phyloP scores from a whole-genome alignment of 2,329 filamentous ascomycete genomes.

The Aspergillus jensenii region DNA sequence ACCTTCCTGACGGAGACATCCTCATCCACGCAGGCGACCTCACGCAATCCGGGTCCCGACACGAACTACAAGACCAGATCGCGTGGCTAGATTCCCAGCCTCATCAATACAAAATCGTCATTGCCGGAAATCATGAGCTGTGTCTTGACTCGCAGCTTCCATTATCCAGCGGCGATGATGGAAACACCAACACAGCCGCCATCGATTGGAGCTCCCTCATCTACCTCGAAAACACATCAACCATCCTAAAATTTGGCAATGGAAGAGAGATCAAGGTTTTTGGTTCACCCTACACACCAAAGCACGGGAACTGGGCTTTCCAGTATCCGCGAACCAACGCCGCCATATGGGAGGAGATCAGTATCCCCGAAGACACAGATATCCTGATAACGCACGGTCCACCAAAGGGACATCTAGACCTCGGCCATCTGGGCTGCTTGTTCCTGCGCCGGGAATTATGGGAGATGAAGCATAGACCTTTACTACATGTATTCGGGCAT shows the following conservation, averaged over 20 bases:
- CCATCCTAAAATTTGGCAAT: slow-evolving; percentile 48
- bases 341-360: slow-evolving; percentile 51
- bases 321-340: slow-evolving; percentile 56
- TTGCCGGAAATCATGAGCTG: slow-evolving; percentile 78
- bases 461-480: slow-evolving; percentile 69
- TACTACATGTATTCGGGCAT: slow-evolving; percentile 80
- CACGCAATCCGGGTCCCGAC: slow-evolving; percentile 63
- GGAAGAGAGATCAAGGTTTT: slow-evolving; percentile 64
- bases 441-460: slow-evolving; percentile 66
- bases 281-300: slow-evolving; percentile 72
- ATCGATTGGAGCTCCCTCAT: slow-evolving; percentile 64
- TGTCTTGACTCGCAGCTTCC: background rate
- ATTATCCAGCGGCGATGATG: slow-evolving; percentile 34
- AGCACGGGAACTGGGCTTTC: slow-evolving; percentile 72
- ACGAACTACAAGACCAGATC: slow-evolving; percentile 70
- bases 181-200: slow-evolving; percentile 35
- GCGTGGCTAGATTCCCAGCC: slow-evolving; percentile 72
- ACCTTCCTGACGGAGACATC: slow-evolving; percentile 35
- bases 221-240: slow-evolving; percentile 68
- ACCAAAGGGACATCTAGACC: slow-evolving; percentile 65
- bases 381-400: slow-evolving; percentile 77
- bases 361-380: slow-evolving; percentile 67
- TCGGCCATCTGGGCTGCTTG: slow-evolving; percentile 59
- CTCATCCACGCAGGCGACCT: slow-evolving; percentile 44
- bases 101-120: slow-evolving; percentile 72